A percentile compares a stretch with the other conserved stretches of the same genome.
Conservation (phyloP, 2,329 filamentous ascomycete genomes). For the Ophiostoma quercus region DNA sequence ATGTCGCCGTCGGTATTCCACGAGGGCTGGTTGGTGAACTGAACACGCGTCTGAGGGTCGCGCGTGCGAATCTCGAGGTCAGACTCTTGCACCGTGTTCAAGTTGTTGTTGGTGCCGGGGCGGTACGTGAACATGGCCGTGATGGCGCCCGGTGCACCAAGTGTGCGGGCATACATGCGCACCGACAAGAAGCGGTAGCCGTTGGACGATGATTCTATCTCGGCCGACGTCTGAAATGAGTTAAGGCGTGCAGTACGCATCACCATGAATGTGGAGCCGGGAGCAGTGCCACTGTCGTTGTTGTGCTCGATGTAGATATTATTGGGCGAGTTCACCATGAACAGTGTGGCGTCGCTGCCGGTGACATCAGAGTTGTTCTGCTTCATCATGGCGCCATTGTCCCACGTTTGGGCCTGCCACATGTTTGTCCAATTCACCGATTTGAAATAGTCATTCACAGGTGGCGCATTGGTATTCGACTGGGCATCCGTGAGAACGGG, state of each 20-base stretch:
- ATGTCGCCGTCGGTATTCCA: conserved; percentile 41
- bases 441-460: neutral
- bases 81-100: neutral
- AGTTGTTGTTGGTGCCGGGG: neutral
- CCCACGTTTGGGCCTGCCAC: neutral
- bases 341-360: neutral
- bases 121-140: neutral
- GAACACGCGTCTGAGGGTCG: conserved; percentile 35
- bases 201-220: neutral
- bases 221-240: neutral
- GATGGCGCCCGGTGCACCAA: neutral
- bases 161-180: neutral
- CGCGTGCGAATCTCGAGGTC: neutral
- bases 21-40: conserved; percentile 50
- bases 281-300: neutral
- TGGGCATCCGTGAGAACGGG: neutral
- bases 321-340: neutral
- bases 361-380: neutral
- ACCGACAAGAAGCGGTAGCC: neutral
- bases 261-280: neutral
- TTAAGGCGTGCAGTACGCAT: neutral
- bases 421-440: neutral
- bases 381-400: neutral
- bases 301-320: neutral
- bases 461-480: neutral